phyloP scores from a whole-genome alignment of 768 basidiomycete species.

The Lentinula sp. region DNA sequence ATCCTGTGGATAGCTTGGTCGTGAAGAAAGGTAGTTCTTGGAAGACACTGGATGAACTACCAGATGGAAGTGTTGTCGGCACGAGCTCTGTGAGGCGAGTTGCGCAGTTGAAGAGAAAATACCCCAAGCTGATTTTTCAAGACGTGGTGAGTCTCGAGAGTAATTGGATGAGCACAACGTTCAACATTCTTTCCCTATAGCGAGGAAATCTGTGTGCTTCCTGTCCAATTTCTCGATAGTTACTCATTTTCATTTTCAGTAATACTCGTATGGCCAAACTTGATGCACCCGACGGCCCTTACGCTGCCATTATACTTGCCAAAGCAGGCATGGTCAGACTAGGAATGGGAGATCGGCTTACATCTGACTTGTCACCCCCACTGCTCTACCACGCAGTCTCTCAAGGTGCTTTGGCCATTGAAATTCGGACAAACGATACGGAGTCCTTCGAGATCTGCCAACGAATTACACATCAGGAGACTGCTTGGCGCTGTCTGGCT shows the following conservation, averaged over 20 bases:
- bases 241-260: conserved; percentile 28
- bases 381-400: conserved; percentile 85
- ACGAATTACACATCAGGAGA: conserved; percentile 68
- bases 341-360: conserved; percentile 68
- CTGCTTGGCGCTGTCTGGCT: conserved; percentile 70
- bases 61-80: conserved; percentile 86
- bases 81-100: conserved; percentile 92
- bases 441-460: conserved; percentile 58
- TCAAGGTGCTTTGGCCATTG: conserved; percentile 88
- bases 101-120: conserved; percentile 80
- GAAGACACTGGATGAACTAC: conserved; percentile 75
- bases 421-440: conserved; percentile 66
- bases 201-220: conserved; percentile 78
- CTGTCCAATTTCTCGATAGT: background rate
- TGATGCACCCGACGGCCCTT: conserved; percentile 75
- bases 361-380: conserved; percentile 67
- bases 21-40: conserved; percentile 56
- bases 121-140: conserved; percentile 70
- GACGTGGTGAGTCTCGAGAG: conserved; percentile 70
- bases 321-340: conserved; percentile 86
- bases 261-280: conserved; percentile 91
- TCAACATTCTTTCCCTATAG: conserved; percentile 25
- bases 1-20: conserved; percentile 85
- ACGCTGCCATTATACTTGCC: conserved; percentile 87
- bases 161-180: background rate